phyloP scores from a whole-genome alignment of 148 eudicot genomes.

The Cornus florida region DNA sequence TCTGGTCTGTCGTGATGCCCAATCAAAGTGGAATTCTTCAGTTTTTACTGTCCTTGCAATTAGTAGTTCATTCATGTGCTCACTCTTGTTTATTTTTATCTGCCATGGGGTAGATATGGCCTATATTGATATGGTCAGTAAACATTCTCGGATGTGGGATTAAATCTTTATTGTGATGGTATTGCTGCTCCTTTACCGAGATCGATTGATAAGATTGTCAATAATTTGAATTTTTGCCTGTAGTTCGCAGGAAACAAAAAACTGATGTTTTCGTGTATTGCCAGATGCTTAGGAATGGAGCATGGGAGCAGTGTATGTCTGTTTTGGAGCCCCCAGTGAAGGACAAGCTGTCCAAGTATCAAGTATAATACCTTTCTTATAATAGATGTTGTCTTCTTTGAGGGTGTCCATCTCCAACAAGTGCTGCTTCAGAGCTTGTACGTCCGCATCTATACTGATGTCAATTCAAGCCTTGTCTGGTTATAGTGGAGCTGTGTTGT shows the following conservation, averaged over 20 bases:
- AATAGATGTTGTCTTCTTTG: background rate
- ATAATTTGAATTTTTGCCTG: background rate
- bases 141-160: background rate
- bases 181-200: background rate
- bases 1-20: background rate
- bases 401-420: constrained; percentile 2
- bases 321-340: constrained; percentile 70
- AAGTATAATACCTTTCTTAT: constrained; percentile 34
- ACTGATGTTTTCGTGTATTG: background rate
- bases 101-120: background rate
- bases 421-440: constrained; percentile 4
- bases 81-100: background rate
- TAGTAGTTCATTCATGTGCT: background rate
- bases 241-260: background rate
- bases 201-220: background rate
- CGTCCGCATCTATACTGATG: constrained; percentile 3
- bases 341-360: constrained; percentile 69
- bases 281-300: constrained; percentile 81
- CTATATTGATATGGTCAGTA: background rate
- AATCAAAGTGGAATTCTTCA: background rate
- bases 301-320: constrained; percentile 91
- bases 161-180: background rate
- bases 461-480: background rate
- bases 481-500: constrained; percentile 7
- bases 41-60: background rate